Conservation (phyloP, 1,139 yeast genomes). For the Torulaspora globosa region DNA sequence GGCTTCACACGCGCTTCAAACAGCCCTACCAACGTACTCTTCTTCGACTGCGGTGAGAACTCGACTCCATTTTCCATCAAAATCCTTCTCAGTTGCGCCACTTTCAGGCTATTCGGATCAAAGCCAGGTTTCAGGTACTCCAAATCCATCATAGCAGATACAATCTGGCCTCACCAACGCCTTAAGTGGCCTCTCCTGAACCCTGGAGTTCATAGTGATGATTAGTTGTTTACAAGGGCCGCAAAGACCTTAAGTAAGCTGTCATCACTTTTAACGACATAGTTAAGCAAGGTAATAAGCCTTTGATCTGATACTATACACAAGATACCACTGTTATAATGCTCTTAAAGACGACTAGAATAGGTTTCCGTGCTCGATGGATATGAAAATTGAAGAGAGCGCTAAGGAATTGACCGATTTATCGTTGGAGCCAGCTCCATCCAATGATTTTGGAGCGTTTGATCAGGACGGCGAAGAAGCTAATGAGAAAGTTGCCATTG, state of each 20-base stretch:
- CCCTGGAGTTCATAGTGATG: neutral
- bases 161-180: neutral
- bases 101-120: slow-evolving; percentile 57
- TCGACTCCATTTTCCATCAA: slow-evolving; percentile 54
- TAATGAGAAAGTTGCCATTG: slow-evolving; percentile 13
- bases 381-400: slow-evolving; percentile 21
- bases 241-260: neutral
- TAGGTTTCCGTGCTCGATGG: neutral
- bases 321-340: neutral
- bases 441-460: slow-evolving; percentile 22
- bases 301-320: neutral
- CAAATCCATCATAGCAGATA: slow-evolving; percentile 6
- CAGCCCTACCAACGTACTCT: slow-evolving; percentile 52
- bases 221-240: slow-evolving; percentile 1
- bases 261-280: neutral
- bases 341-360: neutral
- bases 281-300: neutral
- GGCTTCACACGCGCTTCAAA: slow-evolving; percentile 46
- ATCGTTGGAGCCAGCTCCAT: slow-evolving; percentile 27
- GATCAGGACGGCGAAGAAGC: slow-evolving; percentile 11
- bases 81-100: slow-evolving; percentile 61
- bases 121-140: slow-evolving; percentile 38
- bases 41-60: slow-evolving; percentile 59
- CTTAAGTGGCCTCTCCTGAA: neutral
- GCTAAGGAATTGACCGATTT: slow-evolving; percentile 21